Percentiles rank a stretch among this genome's conserved stretches.
phyloP scores from a whole-genome alignment of 163 green algal species.

The Scenedesmus sp. region DNA sequence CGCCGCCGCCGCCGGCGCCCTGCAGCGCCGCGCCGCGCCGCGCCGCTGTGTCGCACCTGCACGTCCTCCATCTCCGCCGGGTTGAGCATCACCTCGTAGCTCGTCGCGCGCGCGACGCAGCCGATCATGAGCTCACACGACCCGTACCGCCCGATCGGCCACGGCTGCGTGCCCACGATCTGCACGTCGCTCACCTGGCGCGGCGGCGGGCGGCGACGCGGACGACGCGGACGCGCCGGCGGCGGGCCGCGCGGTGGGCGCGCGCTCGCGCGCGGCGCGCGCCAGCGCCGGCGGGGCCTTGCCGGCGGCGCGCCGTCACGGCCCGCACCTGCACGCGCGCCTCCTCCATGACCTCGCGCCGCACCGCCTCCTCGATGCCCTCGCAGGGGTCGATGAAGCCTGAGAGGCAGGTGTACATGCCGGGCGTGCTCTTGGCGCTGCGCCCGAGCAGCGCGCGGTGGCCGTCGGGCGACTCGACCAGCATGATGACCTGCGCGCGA shows the following conservation, averaged over 20 bases:
- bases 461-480: slow-evolving; percentile 72
- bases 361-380: slow-evolving; percentile 76
- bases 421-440: slow-evolving; percentile 57
- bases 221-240: too few species aligned
- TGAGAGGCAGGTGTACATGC: slow-evolving; percentile 83
- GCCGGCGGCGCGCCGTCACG: too few species aligned
- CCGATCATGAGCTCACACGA: slow-evolving; percentile 91
- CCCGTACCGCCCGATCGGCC: slow-evolving; percentile 68
- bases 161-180: slow-evolving; percentile 81
- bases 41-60: slow-evolving; percentile 33
- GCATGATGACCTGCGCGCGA: slow-evolving; percentile 65
- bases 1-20: too few species aligned
- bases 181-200: slow-evolving; percentile 55
- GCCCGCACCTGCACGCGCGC: slow-evolving; percentile 59
- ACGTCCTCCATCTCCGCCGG: slow-evolving; percentile 82
- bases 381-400: slow-evolving; percentile 88
- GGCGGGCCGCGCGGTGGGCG: too few species aligned
- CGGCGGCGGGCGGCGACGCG: too few species aligned
- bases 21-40: neutral
- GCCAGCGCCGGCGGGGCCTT: too few species aligned
- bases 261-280: too few species aligned
- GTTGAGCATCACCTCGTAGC: slow-evolving; percentile 71
- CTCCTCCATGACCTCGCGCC: slow-evolving; percentile 82
- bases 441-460: slow-evolving; percentile 73
- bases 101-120: slow-evolving; percentile 75